Evolutionary conservation across 23 red algal genomes (phyloP), one percentile per base, ranked within the genome.

Genomic region (Cyanidium caldarium): DNA sequence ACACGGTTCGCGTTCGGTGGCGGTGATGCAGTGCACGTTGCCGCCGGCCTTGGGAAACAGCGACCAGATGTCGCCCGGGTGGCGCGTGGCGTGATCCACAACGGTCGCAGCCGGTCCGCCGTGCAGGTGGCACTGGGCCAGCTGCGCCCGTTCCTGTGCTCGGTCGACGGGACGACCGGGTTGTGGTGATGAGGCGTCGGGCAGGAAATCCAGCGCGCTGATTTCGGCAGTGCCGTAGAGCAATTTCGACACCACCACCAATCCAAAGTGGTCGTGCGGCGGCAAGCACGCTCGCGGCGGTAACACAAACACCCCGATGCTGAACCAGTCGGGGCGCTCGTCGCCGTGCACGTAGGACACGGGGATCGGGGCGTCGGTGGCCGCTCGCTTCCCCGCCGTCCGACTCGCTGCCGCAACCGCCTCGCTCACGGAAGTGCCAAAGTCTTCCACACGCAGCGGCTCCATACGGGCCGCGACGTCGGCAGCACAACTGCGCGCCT

Each of bases 261-360:
- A 28, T 61, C 51, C 51, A 61, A 61, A 61, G 51, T 61, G 51
- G 23, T 61, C 51, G 21, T 61, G 51, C 10, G 31, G 51, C 7
- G 51, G 51, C 51, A 61, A 61, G 23, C 31, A 61, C 13, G 51
- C 51, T 61, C 51, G n/a, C 23, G 19, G 19, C 23, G 51, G 51
- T 5, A 61, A 28, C 7, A 14, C 7, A 61, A 61, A 61, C 7
- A 61, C 51, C 13, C 51, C 51, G 10, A 61, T 28, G 23, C n/a
- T 28, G 31, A 61, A 61, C 7, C 19, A 28, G 31, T 28, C 51
- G 31, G 51, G 21, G 10, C 31, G 23, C 23, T 61, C 51, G 51
- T 16, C 51, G 5, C 51, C 51, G 51, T 14, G 31, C n/a, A 61
- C 51, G 51, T 61, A 61, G n/a, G 19, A 28, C 7, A 61, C 31